Percentiles rank a stretch among this genome's conserved stretches.
phyloP scores from a whole-genome alignment of 352 stramenopile genomes.

The Phytopythium oedochilum region DNA sequence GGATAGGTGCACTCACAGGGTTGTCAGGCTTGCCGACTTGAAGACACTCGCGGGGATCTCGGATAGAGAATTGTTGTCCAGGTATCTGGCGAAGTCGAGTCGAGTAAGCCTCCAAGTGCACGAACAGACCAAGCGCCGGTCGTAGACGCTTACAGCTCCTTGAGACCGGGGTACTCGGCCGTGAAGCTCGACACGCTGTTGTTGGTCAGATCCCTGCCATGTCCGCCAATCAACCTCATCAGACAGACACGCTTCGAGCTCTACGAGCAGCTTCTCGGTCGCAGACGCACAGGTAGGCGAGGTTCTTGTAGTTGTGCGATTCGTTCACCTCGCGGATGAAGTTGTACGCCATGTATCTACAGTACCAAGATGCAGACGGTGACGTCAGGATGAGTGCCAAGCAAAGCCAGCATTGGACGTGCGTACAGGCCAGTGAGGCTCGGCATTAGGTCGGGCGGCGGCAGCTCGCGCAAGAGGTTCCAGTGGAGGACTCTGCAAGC shows the following conservation, averaged over 20 bases:
- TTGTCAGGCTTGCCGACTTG: neutral
- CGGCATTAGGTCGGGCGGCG: neutral
- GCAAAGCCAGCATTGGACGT: no score
- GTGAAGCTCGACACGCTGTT: slow-evolving; percentile 4
- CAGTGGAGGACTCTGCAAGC: neutral
- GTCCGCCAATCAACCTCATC: neutral
- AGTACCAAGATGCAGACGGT: no score
- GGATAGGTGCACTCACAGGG: neutral
- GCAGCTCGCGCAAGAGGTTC: neutral
- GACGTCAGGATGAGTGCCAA: no score
- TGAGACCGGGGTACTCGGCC: neutral
- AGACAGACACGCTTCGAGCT: neutral
- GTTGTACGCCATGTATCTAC: neutral
- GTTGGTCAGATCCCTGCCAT: neutral
- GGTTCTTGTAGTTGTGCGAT: neutral
- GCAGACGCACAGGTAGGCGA: neutral
- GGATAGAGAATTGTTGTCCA: slow-evolving; percentile 20
- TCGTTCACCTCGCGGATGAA: neutral
- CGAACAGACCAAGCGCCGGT: neutral
- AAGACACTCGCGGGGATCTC: slow-evolving; percentile 20
- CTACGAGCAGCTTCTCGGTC: neutral
- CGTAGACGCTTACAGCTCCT: neutral
- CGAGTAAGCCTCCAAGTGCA: neutral
- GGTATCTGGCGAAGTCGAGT: slow-evolving; percentile 5
- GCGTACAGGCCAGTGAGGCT: slow-evolving; percentile 2